These are phyloP conservation scores for Colletotrichum theobromicola DNA, from an alignment of 2,329 filamentous ascomycete species.

Conservation along the genomic window DNA sequence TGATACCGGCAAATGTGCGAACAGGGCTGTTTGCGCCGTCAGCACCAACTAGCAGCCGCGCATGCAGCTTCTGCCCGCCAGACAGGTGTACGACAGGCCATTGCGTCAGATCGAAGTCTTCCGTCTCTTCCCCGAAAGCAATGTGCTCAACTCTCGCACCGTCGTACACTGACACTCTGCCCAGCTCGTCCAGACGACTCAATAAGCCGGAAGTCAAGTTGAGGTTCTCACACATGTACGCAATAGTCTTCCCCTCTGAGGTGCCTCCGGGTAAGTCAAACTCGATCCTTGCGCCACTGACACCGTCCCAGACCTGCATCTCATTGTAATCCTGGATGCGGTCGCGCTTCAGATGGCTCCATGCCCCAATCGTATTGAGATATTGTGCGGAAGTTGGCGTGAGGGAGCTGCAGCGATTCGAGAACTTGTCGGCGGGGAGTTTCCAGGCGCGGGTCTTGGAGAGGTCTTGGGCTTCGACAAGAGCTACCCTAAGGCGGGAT, in stretches of 20 bases:
- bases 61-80: conserved; percentile 71
- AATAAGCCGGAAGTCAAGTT: conserved; percentile 86
- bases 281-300: conserved; percentile 84
- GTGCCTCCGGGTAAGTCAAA: conserved; percentile 74
- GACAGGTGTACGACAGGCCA: conserved; percentile 87
- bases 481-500: conserved; percentile 78
- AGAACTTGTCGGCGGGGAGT: conserved; percentile 73
- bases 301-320: conserved; percentile 99
- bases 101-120: conserved; percentile 76
- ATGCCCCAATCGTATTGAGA: conserved; percentile 82
- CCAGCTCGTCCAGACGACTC: conserved; percentile 71
- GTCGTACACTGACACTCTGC: conserved; percentile 74
- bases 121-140: conserved; percentile 70
- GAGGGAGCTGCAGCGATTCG: conserved; percentile 94
- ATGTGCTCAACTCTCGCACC: conserved; percentile 83
- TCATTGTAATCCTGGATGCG: conserved; percentile 89
- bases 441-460: conserved; percentile 70
- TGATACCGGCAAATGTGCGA: conserved; percentile 84
- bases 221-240: conserved; percentile 95
- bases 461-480: conserved; percentile 90
- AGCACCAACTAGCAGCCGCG: conserved; percentile 87
- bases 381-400: conserved; percentile 89
- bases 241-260: conserved; percentile 69
- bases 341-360: conserved; percentile 74
- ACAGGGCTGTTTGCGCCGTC: conserved; percentile 97